Conservation (phyloP, 2,329 filamentous ascomycete species). For the Scytalidium sp. region DNA sequence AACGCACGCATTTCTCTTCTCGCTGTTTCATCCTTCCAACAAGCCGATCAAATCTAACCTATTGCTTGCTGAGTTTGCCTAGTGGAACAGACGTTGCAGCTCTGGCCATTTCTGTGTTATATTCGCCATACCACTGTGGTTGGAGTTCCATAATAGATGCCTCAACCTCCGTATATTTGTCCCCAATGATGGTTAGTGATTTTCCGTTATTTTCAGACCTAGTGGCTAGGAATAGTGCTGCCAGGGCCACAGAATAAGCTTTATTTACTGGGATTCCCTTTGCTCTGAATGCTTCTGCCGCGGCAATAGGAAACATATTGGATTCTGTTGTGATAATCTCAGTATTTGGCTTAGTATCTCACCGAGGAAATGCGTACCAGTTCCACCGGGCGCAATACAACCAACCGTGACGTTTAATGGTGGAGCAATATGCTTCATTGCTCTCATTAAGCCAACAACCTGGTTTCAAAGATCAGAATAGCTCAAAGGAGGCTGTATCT, state of each 20-base stretch:
- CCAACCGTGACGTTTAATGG: not conserved
- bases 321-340: not conserved
- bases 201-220: slow-evolving; percentile 1
- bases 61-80: not conserved
- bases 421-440: not conserved
- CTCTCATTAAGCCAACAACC: not conserved
- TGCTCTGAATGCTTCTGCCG: slow-evolving; percentile 1
- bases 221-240: not conserved
- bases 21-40: no score
- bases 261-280: slow-evolving; percentile 2
- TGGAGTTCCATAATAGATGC: not conserved
- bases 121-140: not conserved
- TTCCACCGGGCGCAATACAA: slow-evolving; percentile 1
- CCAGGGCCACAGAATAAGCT: not conserved
- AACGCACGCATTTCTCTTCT: no score
- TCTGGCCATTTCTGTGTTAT: not conserved
- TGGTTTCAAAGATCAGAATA: not conserved
- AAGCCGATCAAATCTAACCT: no score
- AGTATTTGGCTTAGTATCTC: not conserved
- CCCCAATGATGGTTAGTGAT: not conserved
- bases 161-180: not conserved
- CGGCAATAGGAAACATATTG: not conserved
- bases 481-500: not conserved
- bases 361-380: not conserved
- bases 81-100: not conserved